phyloP scores from a whole-genome alignment of 2,329 filamentous ascomycete genomes.

The Colletotrichum somersetense region DNA sequence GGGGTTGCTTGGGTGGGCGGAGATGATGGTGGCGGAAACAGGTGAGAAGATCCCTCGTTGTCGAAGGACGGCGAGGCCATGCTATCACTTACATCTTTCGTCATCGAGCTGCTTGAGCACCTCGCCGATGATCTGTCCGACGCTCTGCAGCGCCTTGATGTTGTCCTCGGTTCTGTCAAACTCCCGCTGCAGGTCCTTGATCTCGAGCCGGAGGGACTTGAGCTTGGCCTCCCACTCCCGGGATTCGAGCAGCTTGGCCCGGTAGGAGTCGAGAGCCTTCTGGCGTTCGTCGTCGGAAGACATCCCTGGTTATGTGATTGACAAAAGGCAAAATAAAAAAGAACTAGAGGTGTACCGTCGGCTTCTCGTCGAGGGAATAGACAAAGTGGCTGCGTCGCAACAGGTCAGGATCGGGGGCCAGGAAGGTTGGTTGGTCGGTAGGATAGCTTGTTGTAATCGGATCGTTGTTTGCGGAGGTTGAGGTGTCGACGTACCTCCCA shows the following conservation, averaged over 20 bases:
- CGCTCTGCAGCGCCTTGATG: conserved; percentile 98
- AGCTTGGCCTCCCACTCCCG: conserved; percentile 99
- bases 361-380: conserved; percentile 10
- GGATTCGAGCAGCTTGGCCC: conserved; percentile 88
- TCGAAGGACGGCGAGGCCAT: conserved; percentile 8
- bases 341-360: neutral
- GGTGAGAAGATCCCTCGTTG: neutral
- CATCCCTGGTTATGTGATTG: conserved; percentile 52
- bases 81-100: conserved; percentile 84
- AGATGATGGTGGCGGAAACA: neutral
- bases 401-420: conserved; percentile 4
- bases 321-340: neutral
- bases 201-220: conserved; percentile 92
- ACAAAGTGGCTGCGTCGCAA: neutral
- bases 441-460: conserved; percentile 37
- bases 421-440: conserved; percentile 10
- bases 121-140: conserved; percentile 99
- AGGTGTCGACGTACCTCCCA: conserved; percentile 39
- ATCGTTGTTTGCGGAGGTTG: conserved; percentile 41
- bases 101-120: conserved; percentile 99
- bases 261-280: conserved; percentile 82
- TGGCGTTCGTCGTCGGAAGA: conserved; percentile 70
- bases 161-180: conserved; percentile 98
- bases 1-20: neutral
- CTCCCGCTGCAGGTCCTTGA: conserved; percentile 94